Percentiles rank a stretch among this genome's conserved stretches.
Evolutionary conservation across 164 flowering plant genomes (phyloP).

Genomic region (Chimonanthus praecox): DNA sequence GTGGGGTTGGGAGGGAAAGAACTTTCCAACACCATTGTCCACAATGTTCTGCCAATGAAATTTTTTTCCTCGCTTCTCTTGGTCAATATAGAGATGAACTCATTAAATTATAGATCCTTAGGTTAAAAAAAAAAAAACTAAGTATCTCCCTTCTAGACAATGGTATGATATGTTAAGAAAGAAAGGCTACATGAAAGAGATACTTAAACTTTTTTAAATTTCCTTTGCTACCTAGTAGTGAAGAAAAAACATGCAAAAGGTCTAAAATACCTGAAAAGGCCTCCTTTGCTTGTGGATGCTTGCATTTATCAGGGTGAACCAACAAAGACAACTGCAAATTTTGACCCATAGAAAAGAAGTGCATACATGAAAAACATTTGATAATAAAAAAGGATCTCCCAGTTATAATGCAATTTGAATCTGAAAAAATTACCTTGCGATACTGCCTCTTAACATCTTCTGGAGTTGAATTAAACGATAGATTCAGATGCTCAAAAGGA

Average conservation of each 20-base stretch:
- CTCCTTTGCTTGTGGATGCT: constrained; percentile 98
- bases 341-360: background rate
- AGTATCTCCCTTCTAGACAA: too few relatives aligned
- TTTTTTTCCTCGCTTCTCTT: too few relatives aligned
- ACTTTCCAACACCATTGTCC: too few relatives aligned
- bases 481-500: constrained; percentile 81
- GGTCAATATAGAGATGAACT: too few relatives aligned
- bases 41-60: too few relatives aligned
- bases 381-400: background rate
- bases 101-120: too few relatives aligned
- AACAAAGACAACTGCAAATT: constrained; percentile 67
- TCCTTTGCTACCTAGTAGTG: constrained; percentile 12
- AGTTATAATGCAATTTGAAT: background rate
- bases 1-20: too few relatives aligned
- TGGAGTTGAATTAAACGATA: constrained; percentile 61
- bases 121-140: too few relatives aligned
- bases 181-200: background rate
- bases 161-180: background rate
- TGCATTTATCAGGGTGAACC: constrained; percentile 99
- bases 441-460: constrained; percentile 87
- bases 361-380: background rate
- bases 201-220: constrained; percentile 18
- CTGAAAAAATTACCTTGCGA: constrained; percentile 58
- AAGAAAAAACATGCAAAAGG: background rate
- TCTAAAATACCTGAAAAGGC: constrained; percentile 49